Evolutionary conservation across 805 yeast species (phyloP).

Genomic region (Saccharomycopsis olivae): DNA sequence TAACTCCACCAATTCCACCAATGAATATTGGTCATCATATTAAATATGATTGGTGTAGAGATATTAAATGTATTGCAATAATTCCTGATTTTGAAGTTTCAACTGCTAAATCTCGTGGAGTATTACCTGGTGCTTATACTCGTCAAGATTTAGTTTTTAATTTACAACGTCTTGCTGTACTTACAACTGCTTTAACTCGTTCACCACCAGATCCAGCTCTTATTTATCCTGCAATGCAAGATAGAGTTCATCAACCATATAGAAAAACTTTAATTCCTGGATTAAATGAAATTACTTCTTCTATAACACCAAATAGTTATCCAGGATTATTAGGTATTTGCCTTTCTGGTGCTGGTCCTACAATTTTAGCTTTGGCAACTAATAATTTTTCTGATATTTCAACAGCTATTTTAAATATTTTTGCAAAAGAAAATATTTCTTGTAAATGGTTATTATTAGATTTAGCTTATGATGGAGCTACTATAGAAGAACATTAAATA

Average conservation of each 20-base stretch:
- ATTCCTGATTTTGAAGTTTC: slow-evolving; percentile 93
- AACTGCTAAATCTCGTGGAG: slow-evolving; percentile 85
- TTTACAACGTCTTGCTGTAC: slow-evolving; percentile 83
- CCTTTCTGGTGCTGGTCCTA: slow-evolving; percentile 96
- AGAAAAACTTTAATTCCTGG: slow-evolving; percentile 90
- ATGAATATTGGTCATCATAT: slow-evolving; percentile 78
- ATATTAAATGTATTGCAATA: slow-evolving; percentile 79
- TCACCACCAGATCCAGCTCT: slow-evolving; percentile 72
- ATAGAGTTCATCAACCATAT: slow-evolving; percentile 95
- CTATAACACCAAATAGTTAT: slow-evolving; percentile 72
- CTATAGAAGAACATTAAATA: slow-evolving; percentile 33
- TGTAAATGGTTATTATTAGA: slow-evolving; percentile 81
- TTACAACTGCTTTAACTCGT: slow-evolving; percentile 85
- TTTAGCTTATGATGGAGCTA: slow-evolving; percentile 83
- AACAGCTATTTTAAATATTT: slow-evolving; percentile 55
- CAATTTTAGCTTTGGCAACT: slow-evolving; percentile 88
- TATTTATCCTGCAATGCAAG: slow-evolving; percentile 94
- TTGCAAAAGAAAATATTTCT: slow-evolving; percentile 51
- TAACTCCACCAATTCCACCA: slow-evolving; percentile 77
- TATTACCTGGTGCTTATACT: slow-evolving; percentile 70
- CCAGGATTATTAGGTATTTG: slow-evolving; percentile 90
- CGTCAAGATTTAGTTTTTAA: slow-evolving; percentile 83
- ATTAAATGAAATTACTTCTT: slow-evolving; percentile 62
- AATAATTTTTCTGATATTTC: slow-evolving; percentile 81
- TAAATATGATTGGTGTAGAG: slow-evolving; percentile 71